Evolutionary conservation across 805 yeast genomes (phyloP), one percentile per base, ranked within the genome.

Genomic region (Suhomyces sp.): DNA sequence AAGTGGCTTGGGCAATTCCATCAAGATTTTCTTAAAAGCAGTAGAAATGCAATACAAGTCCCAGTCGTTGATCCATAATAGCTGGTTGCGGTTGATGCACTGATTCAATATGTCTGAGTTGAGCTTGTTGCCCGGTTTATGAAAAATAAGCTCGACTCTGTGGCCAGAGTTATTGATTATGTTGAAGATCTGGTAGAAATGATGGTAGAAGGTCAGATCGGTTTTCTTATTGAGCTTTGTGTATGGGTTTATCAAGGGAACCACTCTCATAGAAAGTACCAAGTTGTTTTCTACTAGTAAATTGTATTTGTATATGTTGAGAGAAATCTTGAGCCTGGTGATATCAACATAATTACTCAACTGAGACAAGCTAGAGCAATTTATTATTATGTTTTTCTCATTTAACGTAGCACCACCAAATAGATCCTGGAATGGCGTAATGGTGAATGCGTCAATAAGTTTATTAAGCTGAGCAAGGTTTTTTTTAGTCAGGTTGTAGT

Each of bases 251-350:
- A 70, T 59, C 31, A 67, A 55, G 6, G 64, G 64, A 2, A 60
- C 52, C 21, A 52, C 43, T 24, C 60, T 51, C 53, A 57, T 60
- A 7, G 63, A 46, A 13, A 57, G 40, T 12, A 41, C 41, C 15
- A 60, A 45, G 21, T 56, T 67, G n/a, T 74, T 78, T 48, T 75
- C 76, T 41, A 82, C 73, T 50, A 78, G 77, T 52, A 78, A 77
- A 58, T 89, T 87, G 61, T 85, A 84, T 40, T 85, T 69, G 64
- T 89, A 91, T 5, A 89, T 87, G 46, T 83, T 81, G 41, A 92
- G 76, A 2, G 92, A 85, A 41, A 93, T 85, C 57, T 92, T 84
- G 44, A 93, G 68, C 50, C 78, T 78, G 3, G 96, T 86, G 43
- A 93, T 82, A 66, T 92, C 97, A 20, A 92, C 72, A 55, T 78